Percentiles rank a stretch among this genome's conserved stretches.
Evolutionary conservation across 1,284 basidiomycete genomes (phyloP).

Genomic region (Ceratobasidium sp.): DNA sequence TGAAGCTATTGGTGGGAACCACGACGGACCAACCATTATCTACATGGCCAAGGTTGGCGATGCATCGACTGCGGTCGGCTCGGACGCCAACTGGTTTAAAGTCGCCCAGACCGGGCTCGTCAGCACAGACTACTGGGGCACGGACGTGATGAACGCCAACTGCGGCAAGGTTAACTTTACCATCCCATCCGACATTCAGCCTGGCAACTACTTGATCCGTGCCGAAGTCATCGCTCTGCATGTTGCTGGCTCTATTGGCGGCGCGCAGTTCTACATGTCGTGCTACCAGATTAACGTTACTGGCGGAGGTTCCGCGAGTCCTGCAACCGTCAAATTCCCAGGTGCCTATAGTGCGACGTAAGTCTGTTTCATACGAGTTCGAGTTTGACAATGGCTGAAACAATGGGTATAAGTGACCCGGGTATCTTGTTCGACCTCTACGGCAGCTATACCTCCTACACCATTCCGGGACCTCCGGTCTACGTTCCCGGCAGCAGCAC

Average conservation of each 20-base stretch:
- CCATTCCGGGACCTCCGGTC: constrained; percentile 62
- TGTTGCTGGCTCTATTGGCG: constrained; percentile 43
- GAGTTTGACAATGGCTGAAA: too few species aligned
- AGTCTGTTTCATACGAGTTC: too few species aligned
- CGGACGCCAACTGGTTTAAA: constrained; percentile 64
- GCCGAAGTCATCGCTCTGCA: constrained; percentile 60
- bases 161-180: constrained; percentile 65
- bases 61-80: constrained; percentile 61
- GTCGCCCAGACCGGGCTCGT: constrained; percentile 62
- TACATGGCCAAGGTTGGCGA: constrained; percentile 63
- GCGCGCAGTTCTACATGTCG: constrained; percentile 56
- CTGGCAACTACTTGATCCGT: constrained; percentile 64
- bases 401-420: constrained; percentile 45
- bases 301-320: constrained; percentile 58
- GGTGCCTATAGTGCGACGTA: constrained; percentile 58
- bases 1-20: constrained; percentile 50
- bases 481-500: constrained; percentile 54
- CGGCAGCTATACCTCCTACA: constrained; percentile 51
- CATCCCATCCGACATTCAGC: constrained; percentile 60
- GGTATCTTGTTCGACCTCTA: constrained; percentile 56
- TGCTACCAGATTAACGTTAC: constrained; percentile 52
- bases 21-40: constrained; percentile 49
- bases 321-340: constrained; percentile 61
- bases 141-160: constrained; percentile 56
- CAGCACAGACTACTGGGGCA: constrained; percentile 57